phyloP scores from a whole-genome alignment of 192 early-diverging fungal species.

The Backusella tuberculispora region DNA sequence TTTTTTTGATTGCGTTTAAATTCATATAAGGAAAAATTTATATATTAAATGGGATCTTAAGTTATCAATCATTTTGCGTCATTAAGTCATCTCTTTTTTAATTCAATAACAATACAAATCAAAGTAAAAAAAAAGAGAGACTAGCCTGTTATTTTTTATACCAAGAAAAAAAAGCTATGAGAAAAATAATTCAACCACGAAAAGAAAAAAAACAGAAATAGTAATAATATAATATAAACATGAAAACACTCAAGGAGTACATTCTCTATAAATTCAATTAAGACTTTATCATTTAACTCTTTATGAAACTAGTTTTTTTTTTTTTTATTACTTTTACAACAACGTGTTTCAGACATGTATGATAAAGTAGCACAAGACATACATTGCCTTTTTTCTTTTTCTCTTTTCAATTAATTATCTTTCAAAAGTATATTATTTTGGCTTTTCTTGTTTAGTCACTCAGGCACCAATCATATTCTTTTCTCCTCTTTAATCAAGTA shows the following conservation, averaged over 20 bases:
- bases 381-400: background rate
- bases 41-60: background rate
- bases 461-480: too few species aligned
- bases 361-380: background rate
- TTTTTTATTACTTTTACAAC: conserved; percentile 4
- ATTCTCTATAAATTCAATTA: conserved; percentile 14
- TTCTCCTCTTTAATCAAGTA: too few species aligned
- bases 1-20: background rate
- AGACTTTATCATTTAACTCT: conserved; percentile 6
- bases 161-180: background rate
- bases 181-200: too few species aligned
- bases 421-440: too few species aligned
- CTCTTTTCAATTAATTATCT: background rate
- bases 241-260: background rate
- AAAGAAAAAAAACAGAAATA: background rate
- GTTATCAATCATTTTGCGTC: background rate
- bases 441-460: too few species aligned
- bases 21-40: conserved; percentile 2
- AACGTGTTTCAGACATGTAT: conserved; percentile 1
- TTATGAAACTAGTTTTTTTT: background rate
- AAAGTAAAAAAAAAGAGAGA: background rate
- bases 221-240: background rate
- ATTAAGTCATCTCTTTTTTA: background rate
- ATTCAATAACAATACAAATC: background rate
- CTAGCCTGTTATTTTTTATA: background rate